Percentiles rank a stretch among this genome's conserved stretches.
These are phyloP conservation scores for Ramaria sp. DNA, from an alignment of 768 basidiomycete species.

Conservation along the genomic window DNA sequence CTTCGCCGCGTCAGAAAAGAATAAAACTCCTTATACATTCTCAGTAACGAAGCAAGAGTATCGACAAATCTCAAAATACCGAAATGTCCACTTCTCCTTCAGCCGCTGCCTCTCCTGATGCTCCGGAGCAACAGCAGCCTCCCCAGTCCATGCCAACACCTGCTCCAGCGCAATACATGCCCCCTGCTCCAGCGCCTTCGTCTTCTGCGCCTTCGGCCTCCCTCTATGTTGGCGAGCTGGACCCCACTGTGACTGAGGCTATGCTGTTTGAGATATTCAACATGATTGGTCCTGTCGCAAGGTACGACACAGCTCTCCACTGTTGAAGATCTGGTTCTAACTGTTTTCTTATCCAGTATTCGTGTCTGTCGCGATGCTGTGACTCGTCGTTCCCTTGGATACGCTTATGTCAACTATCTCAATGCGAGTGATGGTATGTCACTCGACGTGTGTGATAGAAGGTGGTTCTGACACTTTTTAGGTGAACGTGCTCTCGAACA, in stretches of 20 bases:
- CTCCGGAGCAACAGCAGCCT: conserved; percentile 18
- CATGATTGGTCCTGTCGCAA: conserved; percentile 98
- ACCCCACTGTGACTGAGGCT: conserved; percentile 95
- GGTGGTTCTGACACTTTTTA: conserved; percentile 19
- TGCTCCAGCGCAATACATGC: conserved; percentile 47
- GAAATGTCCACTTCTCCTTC: conserved; percentile 29
- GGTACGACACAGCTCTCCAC: conserved; percentile 39
- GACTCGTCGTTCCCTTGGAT: conserved; percentile 97
- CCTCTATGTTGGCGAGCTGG: conserved; percentile 98
- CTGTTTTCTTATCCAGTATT: conserved; percentile 43
- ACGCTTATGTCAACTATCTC: conserved; percentile 99
- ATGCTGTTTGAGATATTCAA: conserved; percentile 99
- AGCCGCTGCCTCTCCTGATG: conserved; percentile 23
- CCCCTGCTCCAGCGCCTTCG: conserved; percentile 33
- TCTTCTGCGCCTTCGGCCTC: conserved; percentile 76
- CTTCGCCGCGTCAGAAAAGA: conserved; percentile 17
- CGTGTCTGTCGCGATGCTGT: conserved; percentile 99
- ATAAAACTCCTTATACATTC: conserved; percentile 30
- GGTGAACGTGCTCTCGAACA: conserved; percentile 98
- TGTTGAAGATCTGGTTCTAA: neutral
- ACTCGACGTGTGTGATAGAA: neutral
- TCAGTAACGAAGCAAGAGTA: conserved; percentile 20
- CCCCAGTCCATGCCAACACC: conserved; percentile 29
- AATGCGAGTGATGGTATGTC: conserved; percentile 81
- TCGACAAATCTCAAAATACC: conserved; percentile 17